phyloP scores from a whole-genome alignment of 345 rosid species.

The Eucalyptus melliodora region DNA sequence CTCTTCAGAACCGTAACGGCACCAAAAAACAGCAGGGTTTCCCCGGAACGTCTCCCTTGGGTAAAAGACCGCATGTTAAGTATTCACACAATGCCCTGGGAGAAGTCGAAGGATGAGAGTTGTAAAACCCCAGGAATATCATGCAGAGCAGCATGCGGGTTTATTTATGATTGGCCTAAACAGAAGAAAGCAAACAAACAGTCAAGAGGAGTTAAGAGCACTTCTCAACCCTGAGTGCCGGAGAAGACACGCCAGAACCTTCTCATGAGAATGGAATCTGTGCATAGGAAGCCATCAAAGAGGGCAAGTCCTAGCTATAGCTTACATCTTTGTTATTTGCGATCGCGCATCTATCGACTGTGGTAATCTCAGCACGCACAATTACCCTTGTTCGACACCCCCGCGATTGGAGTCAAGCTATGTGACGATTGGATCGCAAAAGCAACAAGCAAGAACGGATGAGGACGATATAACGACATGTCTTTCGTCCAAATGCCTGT shows the following conservation, averaged over 20 bases:
- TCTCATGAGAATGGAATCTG: neutral
- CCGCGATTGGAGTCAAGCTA: neutral
- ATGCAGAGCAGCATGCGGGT: neutral
- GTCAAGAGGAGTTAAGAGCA: neutral
- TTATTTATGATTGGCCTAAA: neutral
- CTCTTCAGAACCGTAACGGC: neutral
- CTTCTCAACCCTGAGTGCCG: neutral
- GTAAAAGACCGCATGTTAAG: neutral
- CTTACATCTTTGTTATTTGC: neutral
- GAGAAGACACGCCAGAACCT: neutral
- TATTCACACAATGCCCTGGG: neutral
- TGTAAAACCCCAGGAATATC: neutral
- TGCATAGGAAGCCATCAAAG: neutral
- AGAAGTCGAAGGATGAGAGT: neutral
- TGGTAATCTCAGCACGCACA: neutral
- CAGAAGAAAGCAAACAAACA: neutral
- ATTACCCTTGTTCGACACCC: neutral
- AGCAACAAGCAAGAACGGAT: neutral
- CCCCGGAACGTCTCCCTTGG: neutral
- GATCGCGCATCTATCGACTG: neutral
- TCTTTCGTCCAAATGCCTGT: neutral
- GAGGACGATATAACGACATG: neutral
- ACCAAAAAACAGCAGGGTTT: neutral
- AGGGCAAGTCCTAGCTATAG: neutral
- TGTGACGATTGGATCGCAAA: neutral